Conservation (phyloP, 2,329 filamentous ascomycete genomes). For the Remersonia thermophila region DNA sequence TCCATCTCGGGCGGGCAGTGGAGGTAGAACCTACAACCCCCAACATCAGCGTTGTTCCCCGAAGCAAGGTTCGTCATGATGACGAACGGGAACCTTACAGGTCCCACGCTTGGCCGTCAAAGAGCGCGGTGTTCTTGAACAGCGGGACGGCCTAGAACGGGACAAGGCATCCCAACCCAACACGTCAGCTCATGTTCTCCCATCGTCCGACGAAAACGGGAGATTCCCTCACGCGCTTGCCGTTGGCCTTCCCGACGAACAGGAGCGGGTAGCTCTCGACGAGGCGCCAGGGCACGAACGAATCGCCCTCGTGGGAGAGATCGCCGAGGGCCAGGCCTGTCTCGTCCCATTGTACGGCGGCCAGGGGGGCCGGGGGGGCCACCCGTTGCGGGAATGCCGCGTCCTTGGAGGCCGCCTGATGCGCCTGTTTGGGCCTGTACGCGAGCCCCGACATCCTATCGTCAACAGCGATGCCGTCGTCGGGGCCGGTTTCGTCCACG, state of each 20-base stretch:
- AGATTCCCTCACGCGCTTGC: conserved; percentile 22
- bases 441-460: too few relatives aligned
- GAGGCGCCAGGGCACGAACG: conserved; percentile 40
- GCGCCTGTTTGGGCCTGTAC: conserved; percentile 13
- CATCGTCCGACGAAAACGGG: background rate
- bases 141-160: conserved; percentile 28
- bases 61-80: too few relatives aligned
- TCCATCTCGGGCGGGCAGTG: conserved; percentile 36
- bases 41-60: conserved; percentile 5
- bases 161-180: background rate
- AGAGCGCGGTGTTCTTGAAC: conserved; percentile 44
- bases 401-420: conserved; percentile 8
- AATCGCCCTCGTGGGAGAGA: conserved; percentile 14
- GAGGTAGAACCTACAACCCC: conserved; percentile 44
- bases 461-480: conserved; percentile 4
- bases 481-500: conserved; percentile 3
- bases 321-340: conserved; percentile 20
- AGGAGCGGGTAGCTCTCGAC: conserved; percentile 46
- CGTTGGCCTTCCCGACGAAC: conserved; percentile 44
- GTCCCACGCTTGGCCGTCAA: conserved; percentile 56
- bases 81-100: conserved; percentile 40
- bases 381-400: background rate
- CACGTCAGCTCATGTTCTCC: conserved; percentile 1
- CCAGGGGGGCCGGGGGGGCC: conserved; percentile 5
- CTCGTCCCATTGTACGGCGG: conserved; percentile 9